phyloP scores from a whole-genome alignment of 352 stramenopile species.

The Aphanomyces euteiches region DNA sequence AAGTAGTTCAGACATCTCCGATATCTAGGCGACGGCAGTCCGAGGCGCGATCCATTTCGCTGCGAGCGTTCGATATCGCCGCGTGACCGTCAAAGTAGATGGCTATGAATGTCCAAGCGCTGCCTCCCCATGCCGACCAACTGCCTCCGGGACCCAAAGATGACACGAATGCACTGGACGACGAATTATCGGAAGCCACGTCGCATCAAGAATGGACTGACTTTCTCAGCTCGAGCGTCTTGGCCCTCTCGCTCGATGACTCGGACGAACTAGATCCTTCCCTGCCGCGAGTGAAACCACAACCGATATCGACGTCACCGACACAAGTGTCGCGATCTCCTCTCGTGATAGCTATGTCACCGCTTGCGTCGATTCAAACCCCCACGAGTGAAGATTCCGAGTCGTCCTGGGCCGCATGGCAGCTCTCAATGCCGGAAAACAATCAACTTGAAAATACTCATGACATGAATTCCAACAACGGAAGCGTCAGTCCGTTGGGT shows the following conservation, averaged over 20 bases:
- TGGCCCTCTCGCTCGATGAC: conserved; percentile 25
- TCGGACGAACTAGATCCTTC: background rate
- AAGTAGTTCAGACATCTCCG: no score
- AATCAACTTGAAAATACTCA: background rate
- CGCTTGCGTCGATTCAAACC: conserved; percentile 19
- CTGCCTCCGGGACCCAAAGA: background rate
- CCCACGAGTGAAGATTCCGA: background rate
- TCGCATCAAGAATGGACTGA: conserved; percentile 29
- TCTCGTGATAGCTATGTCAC: conserved; percentile 25
- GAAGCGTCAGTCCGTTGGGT: conserved; percentile 21
- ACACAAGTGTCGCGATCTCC: conserved; percentile 18
- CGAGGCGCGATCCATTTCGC: no score
- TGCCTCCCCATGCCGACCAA: background rate
- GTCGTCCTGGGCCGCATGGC: conserved; percentile 25
- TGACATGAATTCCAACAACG: conserved; percentile 7
- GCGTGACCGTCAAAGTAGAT: background rate
- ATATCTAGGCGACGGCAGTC: no score
- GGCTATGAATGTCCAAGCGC: conserved; percentile 25
- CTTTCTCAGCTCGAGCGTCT: conserved; percentile 27
- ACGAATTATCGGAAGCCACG: background rate
- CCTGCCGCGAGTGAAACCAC: background rate
- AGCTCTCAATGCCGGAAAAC: background rate
- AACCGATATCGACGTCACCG: conserved; percentile 22
- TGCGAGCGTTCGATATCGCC: no score
- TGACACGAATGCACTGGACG: background rate